phyloP scores from a whole-genome alignment of 805 yeast species.

The Pichia phayaonensis region DNA sequence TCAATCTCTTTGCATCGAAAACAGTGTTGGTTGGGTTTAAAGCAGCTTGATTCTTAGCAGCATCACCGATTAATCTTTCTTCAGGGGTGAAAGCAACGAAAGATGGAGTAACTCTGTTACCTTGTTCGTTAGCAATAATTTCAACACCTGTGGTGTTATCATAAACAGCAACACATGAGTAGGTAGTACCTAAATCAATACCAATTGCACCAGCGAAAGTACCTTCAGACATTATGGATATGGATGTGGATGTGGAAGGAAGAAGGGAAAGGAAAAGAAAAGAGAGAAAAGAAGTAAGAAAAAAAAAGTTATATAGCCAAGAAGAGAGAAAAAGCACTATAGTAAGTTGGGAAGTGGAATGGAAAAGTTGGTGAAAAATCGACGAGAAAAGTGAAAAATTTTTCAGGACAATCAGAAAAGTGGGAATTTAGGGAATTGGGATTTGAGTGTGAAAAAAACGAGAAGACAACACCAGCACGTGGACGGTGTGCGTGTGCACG shows the following conservation, averaged over 20 bases:
- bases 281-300: background rate
- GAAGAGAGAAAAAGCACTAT: background rate
- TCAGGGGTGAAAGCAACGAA: constrained; percentile 74
- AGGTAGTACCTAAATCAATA: constrained; percentile 93
- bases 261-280: background rate
- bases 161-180: constrained; percentile 73
- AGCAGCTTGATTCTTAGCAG: constrained; percentile 80
- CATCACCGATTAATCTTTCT: constrained; percentile 76
- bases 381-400: background rate
- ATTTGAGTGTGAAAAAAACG: background rate
- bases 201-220: constrained; percentile 99
- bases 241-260: background rate
- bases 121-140: constrained; percentile 76
- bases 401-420: too few species aligned
- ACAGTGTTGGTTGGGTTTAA: constrained; percentile 71
- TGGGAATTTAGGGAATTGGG: background rate
- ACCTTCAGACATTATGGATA: constrained; percentile 77
- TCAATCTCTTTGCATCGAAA: constrained; percentile 77
- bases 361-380: background rate
- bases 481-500: background rate
- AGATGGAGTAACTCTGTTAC: constrained; percentile 80
- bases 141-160: constrained; percentile 58
- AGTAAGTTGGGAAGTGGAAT: background rate
- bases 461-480: background rate
- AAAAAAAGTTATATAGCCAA: too few species aligned